Base-by-base conservation (phyloP, 179 eudicot genomes). In the Vitellaria paradoxa region DNA sequence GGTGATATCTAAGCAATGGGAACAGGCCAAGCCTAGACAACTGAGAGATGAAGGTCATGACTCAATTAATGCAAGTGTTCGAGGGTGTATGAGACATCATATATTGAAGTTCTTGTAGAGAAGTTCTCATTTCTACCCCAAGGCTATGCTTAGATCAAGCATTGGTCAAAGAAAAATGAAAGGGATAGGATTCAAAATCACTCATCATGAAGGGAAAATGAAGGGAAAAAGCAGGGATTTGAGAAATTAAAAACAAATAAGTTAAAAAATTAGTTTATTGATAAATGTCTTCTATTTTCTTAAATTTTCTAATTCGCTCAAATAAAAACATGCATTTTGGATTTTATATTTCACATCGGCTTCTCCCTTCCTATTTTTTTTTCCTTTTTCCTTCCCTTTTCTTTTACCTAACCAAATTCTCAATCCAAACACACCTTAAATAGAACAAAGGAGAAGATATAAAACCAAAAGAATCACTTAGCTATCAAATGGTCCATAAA, bases 71-170 rank as follows among this genome's bases (percentile, higher is more conserved):
- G 62, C 21, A 6, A 46, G 18, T 18, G 17, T 63, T 61, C n/a
- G 23, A 63, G 18, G 76, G 56, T 30, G 65, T 30, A 6, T 46
- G 81, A 65, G 23, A 78, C 55, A 55, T 50, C 26, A 55, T 21
- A 50, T 37, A 18, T 37, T 45, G 20, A 78, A 42, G 62, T 63
- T 64, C 68, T 40, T 37, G 11, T 23, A 61, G 40, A 59, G 68
- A 24, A 24, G 4, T 70, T 45, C 11, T 37, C 14, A 21, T 65
- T 24, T 45, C 49, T 65, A 23, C 20, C 26, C 45, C 3, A 42
- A 42, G 45, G 45, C 45, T 42, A 42, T 42, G 45, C 45, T 42
- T 42, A 5, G 45, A 42, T 42, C 45, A 42, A 42, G 45, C 3
- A 42, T 42, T 42, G 45, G 45, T 42, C 45, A 42, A 42, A 42